A percentile compares a stretch with the other conserved stretches of the same genome.
Evolutionary conservation across 208 protist species (phyloP).

Genomic region (Leishmania tarentolae): DNA sequence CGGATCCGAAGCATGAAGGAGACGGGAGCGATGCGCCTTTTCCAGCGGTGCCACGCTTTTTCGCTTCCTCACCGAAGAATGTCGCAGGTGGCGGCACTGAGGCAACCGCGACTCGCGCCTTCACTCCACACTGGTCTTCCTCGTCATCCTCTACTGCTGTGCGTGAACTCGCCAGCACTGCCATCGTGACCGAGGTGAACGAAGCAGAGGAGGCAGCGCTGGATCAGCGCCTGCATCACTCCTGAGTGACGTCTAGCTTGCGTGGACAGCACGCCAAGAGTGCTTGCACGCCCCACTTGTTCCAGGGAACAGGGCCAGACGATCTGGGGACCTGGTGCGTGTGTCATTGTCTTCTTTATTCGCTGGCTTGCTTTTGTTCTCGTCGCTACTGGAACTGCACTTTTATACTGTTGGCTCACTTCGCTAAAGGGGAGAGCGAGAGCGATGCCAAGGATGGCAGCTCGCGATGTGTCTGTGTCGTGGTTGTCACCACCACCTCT

Average conservation of each 20-base stretch:
- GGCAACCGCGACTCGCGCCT: background rate
- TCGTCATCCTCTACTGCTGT: background rate
- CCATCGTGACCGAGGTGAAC: constrained; percentile 20
- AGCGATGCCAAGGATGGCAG: background rate
- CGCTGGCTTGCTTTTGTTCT: too few species aligned
- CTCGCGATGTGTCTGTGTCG: background rate
- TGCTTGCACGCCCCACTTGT: background rate
- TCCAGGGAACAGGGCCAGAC: background rate
- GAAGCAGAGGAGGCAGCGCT: constrained; percentile 13
- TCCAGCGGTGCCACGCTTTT: background rate
- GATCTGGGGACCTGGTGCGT: background rate
- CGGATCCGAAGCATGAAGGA: constrained; percentile 9
- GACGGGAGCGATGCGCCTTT: constrained; percentile 3
- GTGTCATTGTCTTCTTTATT: background rate
- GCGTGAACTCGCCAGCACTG: constrained; percentile 9
- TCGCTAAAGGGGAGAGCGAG: background rate
- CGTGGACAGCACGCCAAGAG: background rate
- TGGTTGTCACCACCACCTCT: background rate
- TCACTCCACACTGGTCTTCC: background rate
- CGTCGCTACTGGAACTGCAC: background rate
- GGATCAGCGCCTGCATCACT: background rate
- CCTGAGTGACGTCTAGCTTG: background rate
- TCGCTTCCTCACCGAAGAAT: background rate
- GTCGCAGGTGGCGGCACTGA: background rate
- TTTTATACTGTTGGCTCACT: background rate